phyloP scores from a whole-genome alignment of 73 alveolate species.

The Paramecium caudatum region DNA sequence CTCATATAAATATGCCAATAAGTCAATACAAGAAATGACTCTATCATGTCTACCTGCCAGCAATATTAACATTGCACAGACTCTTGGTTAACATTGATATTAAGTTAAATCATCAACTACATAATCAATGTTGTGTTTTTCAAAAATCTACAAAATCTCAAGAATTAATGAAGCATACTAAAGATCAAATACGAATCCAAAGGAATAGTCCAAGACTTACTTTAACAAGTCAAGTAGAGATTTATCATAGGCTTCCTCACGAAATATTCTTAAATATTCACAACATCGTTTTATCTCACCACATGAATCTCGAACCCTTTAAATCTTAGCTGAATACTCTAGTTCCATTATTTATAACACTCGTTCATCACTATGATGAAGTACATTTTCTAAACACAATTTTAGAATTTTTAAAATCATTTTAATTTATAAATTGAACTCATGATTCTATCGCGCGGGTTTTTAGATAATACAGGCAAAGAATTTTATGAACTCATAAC shows the following conservation, averaged over 20 bases:
- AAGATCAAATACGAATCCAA: neutral
- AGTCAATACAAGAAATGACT: neutral
- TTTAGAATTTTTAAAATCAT: slow-evolving; percentile 17
- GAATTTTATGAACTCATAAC: slow-evolving; percentile 18
- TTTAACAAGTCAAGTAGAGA: neutral
- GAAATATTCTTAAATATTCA: neutral
- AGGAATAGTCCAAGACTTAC: neutral
- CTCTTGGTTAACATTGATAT: neutral
- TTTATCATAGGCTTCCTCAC: neutral
- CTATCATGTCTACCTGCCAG: slow-evolving; percentile 16
- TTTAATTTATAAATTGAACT: slow-evolving; percentile 28
- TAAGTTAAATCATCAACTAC: neutral
- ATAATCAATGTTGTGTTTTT: slow-evolving; percentile 47
- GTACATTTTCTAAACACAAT: slow-evolving; percentile 26
- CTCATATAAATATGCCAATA: neutral
- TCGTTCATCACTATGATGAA: neutral
- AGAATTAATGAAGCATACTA: neutral
- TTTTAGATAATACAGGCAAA: slow-evolving; percentile 28
- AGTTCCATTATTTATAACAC: neutral
- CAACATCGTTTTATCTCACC: slow-evolving; percentile 10
- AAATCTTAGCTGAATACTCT: slow-evolving; percentile 1
- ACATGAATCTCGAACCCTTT: neutral
- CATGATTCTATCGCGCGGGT: slow-evolving; percentile 25
- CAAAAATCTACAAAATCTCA: slow-evolving; percentile 19
- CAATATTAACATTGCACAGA: neutral